Percentiles rank a stretch among this genome's conserved stretches.
These are phyloP conservation scores for Puccinia novopanici DNA, from an alignment of 1,284 basidiomycete species.

Conservation along the genomic window DNA sequence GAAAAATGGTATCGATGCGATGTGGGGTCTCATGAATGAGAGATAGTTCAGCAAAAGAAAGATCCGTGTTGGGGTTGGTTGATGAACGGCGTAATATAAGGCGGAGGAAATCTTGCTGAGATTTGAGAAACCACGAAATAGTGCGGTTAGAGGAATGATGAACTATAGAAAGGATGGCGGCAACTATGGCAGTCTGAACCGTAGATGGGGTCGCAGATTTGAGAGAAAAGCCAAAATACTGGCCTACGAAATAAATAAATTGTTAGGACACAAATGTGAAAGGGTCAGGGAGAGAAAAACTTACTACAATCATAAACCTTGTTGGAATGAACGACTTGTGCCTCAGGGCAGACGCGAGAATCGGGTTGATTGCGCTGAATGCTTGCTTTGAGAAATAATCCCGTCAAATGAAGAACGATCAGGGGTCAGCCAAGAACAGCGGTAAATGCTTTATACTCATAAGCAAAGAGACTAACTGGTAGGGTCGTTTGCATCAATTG, in stretches of 20 bases:
- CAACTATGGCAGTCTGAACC: not conserved
- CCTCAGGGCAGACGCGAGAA: too few relatives aligned
- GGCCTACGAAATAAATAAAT: too few relatives aligned
- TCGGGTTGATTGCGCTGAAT: too few relatives aligned
- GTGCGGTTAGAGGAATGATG: not conserved
- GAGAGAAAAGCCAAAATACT: not conserved
- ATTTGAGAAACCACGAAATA: not conserved
- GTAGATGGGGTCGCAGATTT: not conserved
- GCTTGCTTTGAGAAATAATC: too few relatives aligned
- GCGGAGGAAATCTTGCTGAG: not conserved
- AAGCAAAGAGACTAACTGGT: too few relatives aligned
- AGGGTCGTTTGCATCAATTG: too few relatives aligned
- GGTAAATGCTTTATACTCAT: too few relatives aligned
- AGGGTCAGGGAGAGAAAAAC: not conserved
- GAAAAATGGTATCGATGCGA: not conserved
- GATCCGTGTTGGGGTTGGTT: not conserved
- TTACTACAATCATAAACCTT: not conserved
- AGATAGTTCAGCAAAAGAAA: not conserved
- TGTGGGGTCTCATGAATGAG: not conserved
- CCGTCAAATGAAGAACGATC: too few relatives aligned
- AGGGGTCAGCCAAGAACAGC: too few relatives aligned
- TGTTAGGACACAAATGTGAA: not conserved
- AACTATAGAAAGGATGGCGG: not conserved
- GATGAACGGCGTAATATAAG: not conserved
- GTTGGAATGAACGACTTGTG: too few relatives aligned